phyloP scores from a whole-genome alignment of 208 protist genomes.

The Plasmodiophora brassicae region DNA sequence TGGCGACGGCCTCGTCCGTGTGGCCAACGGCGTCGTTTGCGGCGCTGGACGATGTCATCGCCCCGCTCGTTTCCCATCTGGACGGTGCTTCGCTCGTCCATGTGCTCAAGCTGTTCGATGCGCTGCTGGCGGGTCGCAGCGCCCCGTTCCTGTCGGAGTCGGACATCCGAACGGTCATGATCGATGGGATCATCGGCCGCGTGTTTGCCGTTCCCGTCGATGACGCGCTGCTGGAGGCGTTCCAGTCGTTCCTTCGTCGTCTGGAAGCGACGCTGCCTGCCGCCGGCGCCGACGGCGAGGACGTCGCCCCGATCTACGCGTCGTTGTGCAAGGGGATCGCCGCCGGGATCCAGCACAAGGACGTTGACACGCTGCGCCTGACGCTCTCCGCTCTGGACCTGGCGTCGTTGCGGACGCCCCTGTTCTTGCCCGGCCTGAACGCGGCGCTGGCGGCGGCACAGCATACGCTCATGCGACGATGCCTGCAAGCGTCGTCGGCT shows the following conservation, averaged over 20 bases:
- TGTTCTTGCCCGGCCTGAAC: background rate
- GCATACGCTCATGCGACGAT: background rate
- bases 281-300: background rate
- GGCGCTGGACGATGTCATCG: background rate
- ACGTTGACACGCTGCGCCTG: background rate
- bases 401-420: background rate
- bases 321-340: background rate
- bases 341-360: background rate
- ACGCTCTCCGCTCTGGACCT: background rate
- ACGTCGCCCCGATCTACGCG: background rate
- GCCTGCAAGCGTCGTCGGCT: too few relatives aligned
- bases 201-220: background rate
- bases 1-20: background rate
- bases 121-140: background rate
- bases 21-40: background rate
- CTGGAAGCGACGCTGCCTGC: background rate
- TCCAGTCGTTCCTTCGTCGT: background rate
- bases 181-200: background rate
- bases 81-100: background rate
- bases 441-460: background rate
- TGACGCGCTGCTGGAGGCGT: background rate
- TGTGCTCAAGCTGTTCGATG: background rate
- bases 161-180: background rate
- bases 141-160: background rate
- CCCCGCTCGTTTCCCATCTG: background rate